Base-by-base conservation (phyloP, 2,329 filamentous ascomycete genomes). In the Stromatinia cepivora region DNA sequence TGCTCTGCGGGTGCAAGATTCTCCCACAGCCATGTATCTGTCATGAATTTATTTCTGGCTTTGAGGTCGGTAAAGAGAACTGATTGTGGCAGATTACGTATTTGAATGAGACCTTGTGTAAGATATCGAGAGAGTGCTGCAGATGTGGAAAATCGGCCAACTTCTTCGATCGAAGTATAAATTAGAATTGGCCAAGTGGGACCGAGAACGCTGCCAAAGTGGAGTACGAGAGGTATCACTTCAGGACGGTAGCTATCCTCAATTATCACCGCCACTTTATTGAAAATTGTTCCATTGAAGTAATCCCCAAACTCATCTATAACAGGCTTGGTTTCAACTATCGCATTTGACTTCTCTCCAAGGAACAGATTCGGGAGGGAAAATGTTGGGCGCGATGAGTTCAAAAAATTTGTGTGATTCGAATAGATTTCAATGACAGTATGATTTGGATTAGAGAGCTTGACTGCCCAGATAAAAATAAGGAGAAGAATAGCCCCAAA, bases 181-280 rank as follows among this genome's bases (percentile, higher is more conserved):
- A 83, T 79, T 31, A 83, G 76, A 52, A 84, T 79, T 6, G 81
- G 81, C 82, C 82, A 84, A 13, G 72, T 71, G 13, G 81, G 81
- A 0, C 82, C 82, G 6, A 84, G 79, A 15, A 81, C 78, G 54
- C 75, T 75, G 52, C 77, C 73, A 71, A 80, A 82, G 68, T 81
- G 80, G 20, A 82, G 73, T 52, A 82, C 77, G n/a, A 81, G 72
- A 11, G 80, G 80, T 42, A 81, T 72, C 17, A 81, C 74, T 36
- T 77, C 78, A 17, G 75, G 67, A 15, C 78, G 73, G 25, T 78
- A 79, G 63, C 75, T 72, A n/a, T 78, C 78, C 69, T 81, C 80
- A 48, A 81, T 75, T 25, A 81, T 81, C 10, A 80, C 76, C 0
- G 80, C 80, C 7, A 76, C 80, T 62, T 79, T 79, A 31, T 70